Evolutionary conservation across 2,329 filamentous ascomycete genomes (phyloP), one percentile per base, ranked within the genome.

Genomic region (Aspergillus pseudotamarii): DNA sequence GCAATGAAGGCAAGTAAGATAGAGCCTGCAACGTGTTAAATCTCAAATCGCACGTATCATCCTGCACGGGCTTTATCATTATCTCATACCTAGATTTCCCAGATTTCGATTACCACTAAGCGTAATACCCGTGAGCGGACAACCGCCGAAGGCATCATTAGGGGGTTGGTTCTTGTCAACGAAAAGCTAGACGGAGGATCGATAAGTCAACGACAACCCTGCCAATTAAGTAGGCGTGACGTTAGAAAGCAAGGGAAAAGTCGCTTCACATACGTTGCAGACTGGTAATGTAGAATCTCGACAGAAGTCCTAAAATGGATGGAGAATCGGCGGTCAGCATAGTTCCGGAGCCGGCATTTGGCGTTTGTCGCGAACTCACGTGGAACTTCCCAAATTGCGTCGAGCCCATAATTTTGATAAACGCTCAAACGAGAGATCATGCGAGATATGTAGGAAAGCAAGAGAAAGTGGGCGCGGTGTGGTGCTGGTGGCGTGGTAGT

Each of bases 1-100:
- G 94, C 92, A 67, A 96, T 77, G 66, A 85, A 92, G 66, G 88
- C 91, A 46, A 98, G 78, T 53, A 99, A 69, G 75, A 99, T 97
- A 9, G 94, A 96, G n/a, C 95, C 91, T 93, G 70, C 58, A 43
- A 30, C 12, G 11, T 19, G 64, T 74, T 60, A 73, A 73, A 66
- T n/a, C 41, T 61, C 16, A 6, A 32, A 36, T 54, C 19, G 30
- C 53, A 28, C 10, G 19, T 14, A n/a, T 51, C 9, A 32, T 21
- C 28, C 19, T 32, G 14, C 14, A 72, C 82, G 62, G 82, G 71
- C 21, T 60, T 60, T 61, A 64, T 56, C 59, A 59, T 26, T 58
- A 58, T 60, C 36, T 82, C 87, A 72, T 79, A 92, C 91, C 95
- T 69, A 99, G 77, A 75, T 99, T 99, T 41, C 89, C 91, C 45